These are phyloP conservation scores for Cyclaneusma minus DNA, from an alignment of 2,329 filamentous ascomycete species.

Conservation along the genomic window DNA sequence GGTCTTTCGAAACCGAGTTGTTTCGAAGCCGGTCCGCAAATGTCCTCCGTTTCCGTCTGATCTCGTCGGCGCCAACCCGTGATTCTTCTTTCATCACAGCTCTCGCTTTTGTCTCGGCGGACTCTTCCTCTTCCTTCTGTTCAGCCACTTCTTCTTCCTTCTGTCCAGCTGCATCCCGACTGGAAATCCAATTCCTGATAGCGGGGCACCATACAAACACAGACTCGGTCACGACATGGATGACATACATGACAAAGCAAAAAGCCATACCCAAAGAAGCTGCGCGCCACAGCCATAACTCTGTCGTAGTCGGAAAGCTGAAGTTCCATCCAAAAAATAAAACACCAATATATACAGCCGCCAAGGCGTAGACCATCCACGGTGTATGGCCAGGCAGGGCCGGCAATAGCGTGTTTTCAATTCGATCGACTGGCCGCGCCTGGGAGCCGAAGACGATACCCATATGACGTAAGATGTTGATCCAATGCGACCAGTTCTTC, in stretches of 20 bases:
- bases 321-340: constrained; percentile 5
- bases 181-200: too few relatives aligned
- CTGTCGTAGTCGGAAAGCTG: constrained; percentile 4
- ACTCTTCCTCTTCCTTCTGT: constrained; percentile 2
- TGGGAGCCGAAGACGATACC: constrained; percentile 1
- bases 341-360: constrained; percentile 2
- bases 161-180: too few relatives aligned
- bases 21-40: constrained; percentile 3
- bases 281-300: constrained; percentile 4
- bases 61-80: background rate
- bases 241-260: constrained; percentile 2
- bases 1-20: constrained; percentile 5
- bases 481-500: constrained; percentile 7
- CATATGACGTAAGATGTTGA: constrained; percentile 8
- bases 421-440: constrained; percentile 1
- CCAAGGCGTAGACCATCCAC: too few relatives aligned
- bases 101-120: constrained; percentile 1
- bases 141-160: too few relatives aligned
- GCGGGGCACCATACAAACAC: constrained; percentile 1
- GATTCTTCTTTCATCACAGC: background rate
- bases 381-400: too few relatives aligned
- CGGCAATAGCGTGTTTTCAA: constrained; percentile 5
- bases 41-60: background rate
- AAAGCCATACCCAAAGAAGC: constrained; percentile 1
- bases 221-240: constrained; percentile 4